These are phyloP conservation scores for Cadophora gregata DNA, from an alignment of 2,329 filamentous ascomycete genomes.

Conservation along the genomic window DNA sequence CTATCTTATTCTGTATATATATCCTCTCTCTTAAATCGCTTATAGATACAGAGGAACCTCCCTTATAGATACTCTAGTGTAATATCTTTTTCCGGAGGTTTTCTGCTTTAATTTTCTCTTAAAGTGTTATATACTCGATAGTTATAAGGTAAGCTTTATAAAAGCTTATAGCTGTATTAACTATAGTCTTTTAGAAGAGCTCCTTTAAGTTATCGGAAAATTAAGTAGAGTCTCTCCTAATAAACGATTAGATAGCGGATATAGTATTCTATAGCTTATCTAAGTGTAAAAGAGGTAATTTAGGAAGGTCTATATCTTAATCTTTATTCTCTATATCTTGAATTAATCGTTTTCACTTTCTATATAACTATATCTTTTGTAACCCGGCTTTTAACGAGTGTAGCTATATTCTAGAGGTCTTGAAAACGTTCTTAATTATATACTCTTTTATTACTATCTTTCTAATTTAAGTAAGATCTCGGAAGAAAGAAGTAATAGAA, in stretches of 20 bases:
- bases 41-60: too few relatives aligned
- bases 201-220: too few relatives aligned
- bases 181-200: too few relatives aligned
- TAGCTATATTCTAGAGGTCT: slow-evolving; percentile 15
- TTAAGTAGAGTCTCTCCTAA: neutral
- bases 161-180: too few relatives aligned
- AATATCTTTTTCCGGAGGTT: too few relatives aligned
- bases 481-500: slow-evolving; percentile 12
- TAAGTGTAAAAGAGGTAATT: neutral
- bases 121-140: too few relatives aligned
- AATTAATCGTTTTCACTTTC: neutral
- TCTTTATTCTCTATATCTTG: neutral
- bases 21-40: too few relatives aligned
- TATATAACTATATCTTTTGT: neutral
- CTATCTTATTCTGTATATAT: too few relatives aligned
- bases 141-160: too few relatives aligned
- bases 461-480: slow-evolving; percentile 11
- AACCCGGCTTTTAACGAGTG: neutral
- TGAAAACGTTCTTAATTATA: too few relatives aligned
- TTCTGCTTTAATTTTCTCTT: too few relatives aligned
- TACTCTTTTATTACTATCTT: slow-evolving; percentile 15
- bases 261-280: neutral
- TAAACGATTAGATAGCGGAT: neutral
- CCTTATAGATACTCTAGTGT: too few relatives aligned
- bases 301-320: neutral